Base-by-base conservation (phyloP, 257 asterid genomes). In the Fraxinus excelsior region DNA sequence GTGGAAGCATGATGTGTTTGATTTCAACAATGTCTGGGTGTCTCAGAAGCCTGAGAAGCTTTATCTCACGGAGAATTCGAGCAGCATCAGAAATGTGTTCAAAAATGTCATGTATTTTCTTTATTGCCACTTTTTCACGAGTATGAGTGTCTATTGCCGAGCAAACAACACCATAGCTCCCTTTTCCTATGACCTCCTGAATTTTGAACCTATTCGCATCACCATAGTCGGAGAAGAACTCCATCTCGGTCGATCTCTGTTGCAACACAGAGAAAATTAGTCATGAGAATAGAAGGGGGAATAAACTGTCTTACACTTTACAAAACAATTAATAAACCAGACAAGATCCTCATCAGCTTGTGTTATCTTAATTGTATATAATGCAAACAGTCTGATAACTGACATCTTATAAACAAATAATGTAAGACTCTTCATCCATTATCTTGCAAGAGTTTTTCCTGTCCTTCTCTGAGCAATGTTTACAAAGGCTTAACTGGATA, bases 1-100 rank as follows among this genome's bases (percentile, higher is more conserved):
- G 94, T 67, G 98, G 98, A 78, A 94, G 94, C 96, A 94, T 94
- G 56, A 92, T 94, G 82, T 91, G 94, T 77, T 92, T 92, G 73
- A 94, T 94, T 80, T 92, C 98, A 75, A 94, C 98, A 44, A 94
- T 94, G 83, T 94, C 98, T 0, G 98, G 98, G 87, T 94, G 98
- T 42, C 96, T 86, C 49, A 94, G 80, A 76, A 94, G 98, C 82
- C 98, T 87, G 75, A 94, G 86, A 82, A 94, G 92, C 86, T 94
- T 94, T 78, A 94, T 92, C 90, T 94, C 98, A 25, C 98, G 91
- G 44, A 94, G 93, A 68, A 94, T 94, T 23, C 98, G 90, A 64
- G 96, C 96, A 51, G 98, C 97, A 81, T 94, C 97, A 75, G 98
- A 90, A 66, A 90, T 85, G 82, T 94, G 96, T 76, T 94, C 96